Evolutionary conservation across 2,329 filamentous ascomycete genomes (phyloP), one percentile per base, ranked within the genome.

Genomic region (Colletotrichum ledebouriae): DNA sequence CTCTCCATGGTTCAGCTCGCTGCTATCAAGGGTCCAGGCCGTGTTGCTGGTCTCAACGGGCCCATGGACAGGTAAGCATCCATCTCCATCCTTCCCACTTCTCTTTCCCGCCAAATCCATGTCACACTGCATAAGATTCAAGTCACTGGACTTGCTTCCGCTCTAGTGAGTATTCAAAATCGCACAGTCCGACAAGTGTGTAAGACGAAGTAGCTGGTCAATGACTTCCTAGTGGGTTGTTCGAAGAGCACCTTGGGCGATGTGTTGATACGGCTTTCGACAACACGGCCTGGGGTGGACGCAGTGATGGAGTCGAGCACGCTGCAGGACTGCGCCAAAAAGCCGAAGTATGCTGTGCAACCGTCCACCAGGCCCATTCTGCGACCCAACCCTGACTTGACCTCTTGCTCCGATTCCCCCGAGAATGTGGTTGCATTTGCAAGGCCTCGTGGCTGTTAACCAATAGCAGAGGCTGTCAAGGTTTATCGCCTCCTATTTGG

Each of bases 11-110:
- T 91, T 73, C 93, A 96, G 80, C 90, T 92, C 84, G 85, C 89
- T 73, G 86, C 90, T 75, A 81, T 95, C 75, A 84, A 85, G 75
- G 93, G 94, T 25, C 93, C 93, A 72, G 92, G 94, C 75, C 87
- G 82, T 80, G 80, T 97, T 72, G 94, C 92, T 76, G 86, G 87
- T 75, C 88, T 91, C 33, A 87, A 97, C 78, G 90, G 94, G 71
- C 86, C 90, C 78, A 83, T 98, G 80, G 95, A 98, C 84, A 97
- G 94, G 95, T 98, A 89, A 91, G 93, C 75, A 71, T 76, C 61
- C 70, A 74, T 72, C 86, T 70, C 72, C 73, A 65, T 75, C 69
- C 62, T 68, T 69, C 37, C 47, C 59, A 29, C 61, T 58, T 62
- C 63, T 44, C 59, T 37, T 63, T 44, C 49, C 59, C 55, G 47